Percentiles rank a stretch among this genome's conserved stretches.
phyloP scores from a whole-genome alignment of 2,329 filamentous ascomycete species.

The Diaporthe aspalathi region DNA sequence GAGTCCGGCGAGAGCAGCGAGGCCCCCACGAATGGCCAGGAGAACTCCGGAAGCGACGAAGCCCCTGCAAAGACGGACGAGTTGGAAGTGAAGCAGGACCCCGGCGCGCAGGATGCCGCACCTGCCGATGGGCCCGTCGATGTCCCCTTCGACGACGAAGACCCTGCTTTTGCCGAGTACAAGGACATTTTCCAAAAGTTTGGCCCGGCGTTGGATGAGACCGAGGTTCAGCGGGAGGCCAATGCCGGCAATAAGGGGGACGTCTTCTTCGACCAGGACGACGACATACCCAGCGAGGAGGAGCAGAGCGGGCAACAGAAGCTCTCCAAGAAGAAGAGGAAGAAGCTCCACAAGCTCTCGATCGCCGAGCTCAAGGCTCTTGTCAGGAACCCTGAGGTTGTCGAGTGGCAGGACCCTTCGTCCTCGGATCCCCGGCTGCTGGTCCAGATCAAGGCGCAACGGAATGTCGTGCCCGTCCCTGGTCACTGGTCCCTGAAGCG shows the following conservation, averaged over 20 bases:
- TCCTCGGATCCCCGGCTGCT: conserved; percentile 89
- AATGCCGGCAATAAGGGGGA: conserved; percentile 83
- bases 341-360: conserved; percentile 90
- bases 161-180: conserved; percentile 86
- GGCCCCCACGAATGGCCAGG: conserved; percentile 36
- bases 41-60: conserved; percentile 15
- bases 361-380: conserved; percentile 95
- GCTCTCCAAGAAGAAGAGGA: conserved; percentile 94
- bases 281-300: conserved; percentile 87
- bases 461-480: conserved; percentile 95
- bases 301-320: conserved; percentile 76
- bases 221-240: conserved; percentile 72
- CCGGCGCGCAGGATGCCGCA: conserved; percentile 48
- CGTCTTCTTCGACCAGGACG: conserved; percentile 84
- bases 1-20: conserved; percentile 23
- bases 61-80: conserved; percentile 46
- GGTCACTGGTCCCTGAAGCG: conserved; percentile 95
- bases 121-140: conserved; percentile 60
- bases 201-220: conserved; percentile 71
- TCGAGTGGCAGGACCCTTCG: conserved; percentile 97
- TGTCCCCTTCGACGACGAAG: conserved; percentile 69
- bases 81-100: conserved; percentile 58
- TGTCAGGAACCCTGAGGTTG: conserved; percentile 90
- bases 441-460: conserved; percentile 93
- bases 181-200: conserved; percentile 87